Conservation (phyloP, 345 rosid genomes). For the Anacardium occidentale region DNA sequence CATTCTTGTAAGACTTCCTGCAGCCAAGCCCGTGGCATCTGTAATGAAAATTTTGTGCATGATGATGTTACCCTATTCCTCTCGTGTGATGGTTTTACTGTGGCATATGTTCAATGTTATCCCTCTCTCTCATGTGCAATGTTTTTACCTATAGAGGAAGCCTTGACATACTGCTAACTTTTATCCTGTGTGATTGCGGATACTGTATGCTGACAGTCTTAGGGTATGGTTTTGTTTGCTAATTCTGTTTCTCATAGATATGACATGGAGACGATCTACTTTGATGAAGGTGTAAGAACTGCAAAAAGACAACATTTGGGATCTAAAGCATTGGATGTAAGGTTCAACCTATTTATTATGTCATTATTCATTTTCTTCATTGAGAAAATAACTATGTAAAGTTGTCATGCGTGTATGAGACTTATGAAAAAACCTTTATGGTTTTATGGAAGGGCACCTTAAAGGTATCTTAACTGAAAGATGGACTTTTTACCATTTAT, state of each 20-base stretch:
- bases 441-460: too few relatives aligned
- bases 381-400: background rate
- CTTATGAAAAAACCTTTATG: background rate
- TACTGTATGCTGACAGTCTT: background rate
- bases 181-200: background rate
- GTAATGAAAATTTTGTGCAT: background rate
- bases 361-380: background rate
- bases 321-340: conserved; percentile 67
- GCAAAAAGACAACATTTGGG: conserved; percentile 53
- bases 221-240: conserved; percentile 6
- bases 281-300: conserved; percentile 70
- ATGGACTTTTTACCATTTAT: background rate
- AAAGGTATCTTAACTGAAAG: too few relatives aligned
- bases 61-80: background rate
- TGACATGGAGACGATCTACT: conserved; percentile 62
- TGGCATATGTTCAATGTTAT: background rate
- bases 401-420: background rate
- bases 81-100: background rate
- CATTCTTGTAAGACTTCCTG: background rate
- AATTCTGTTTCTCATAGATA: conserved; percentile 41
- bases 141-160: background rate
- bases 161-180: background rate
- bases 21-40: background rate
- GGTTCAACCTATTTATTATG: conserved; percentile 2
- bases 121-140: background rate